Conservation (phyloP, 2,329 filamentous ascomycete genomes). For the Chaetomiaceae sp. region DNA sequence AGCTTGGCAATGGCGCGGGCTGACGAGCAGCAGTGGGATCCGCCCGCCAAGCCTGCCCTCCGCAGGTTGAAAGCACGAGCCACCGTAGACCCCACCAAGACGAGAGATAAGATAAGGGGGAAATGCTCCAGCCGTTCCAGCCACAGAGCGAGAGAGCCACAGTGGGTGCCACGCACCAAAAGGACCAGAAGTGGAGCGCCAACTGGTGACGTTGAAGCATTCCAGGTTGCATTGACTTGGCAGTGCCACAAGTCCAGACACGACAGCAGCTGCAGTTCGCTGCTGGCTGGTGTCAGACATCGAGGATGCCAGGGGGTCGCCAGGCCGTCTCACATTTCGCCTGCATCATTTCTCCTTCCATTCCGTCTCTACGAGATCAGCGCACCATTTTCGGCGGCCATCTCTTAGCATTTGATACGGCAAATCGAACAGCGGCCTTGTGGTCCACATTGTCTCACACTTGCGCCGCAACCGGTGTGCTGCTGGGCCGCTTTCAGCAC, state of each 20-base stretch:
- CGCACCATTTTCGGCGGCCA: constrained; percentile 9
- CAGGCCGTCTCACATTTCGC: constrained; percentile 8
- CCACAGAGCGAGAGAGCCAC: too few species aligned
- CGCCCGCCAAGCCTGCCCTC: too few species aligned
- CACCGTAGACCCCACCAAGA: constrained; percentile 5
- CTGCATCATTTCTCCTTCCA: constrained; percentile 1
- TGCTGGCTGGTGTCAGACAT: constrained; percentile 13
- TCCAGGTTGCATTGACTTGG: neutral
- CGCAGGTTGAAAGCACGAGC: too few species aligned
- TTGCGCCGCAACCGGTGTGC: constrained; percentile 11
- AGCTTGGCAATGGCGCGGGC: constrained; percentile 17
- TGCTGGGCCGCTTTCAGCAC: constrained; percentile 8
- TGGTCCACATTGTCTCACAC: constrained; percentile 15
- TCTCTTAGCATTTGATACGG: constrained; percentile 8
- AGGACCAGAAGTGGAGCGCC: too few species aligned
- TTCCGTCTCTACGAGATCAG: neutral
- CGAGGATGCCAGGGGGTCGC: neutral
- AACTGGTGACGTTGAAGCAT: too few species aligned
- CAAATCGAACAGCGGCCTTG: constrained; percentile 7
- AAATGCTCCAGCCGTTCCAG: neutral
- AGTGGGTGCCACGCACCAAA: neutral
- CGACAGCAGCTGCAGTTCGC: too few species aligned
- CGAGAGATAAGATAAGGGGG: constrained; percentile 5
- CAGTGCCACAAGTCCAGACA: neutral
- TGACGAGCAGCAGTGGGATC: neutral